Conservation (phyloP, 225 moss, liverwort and hornwort genomes). For the Physcomitrellopsis africana region DNA sequence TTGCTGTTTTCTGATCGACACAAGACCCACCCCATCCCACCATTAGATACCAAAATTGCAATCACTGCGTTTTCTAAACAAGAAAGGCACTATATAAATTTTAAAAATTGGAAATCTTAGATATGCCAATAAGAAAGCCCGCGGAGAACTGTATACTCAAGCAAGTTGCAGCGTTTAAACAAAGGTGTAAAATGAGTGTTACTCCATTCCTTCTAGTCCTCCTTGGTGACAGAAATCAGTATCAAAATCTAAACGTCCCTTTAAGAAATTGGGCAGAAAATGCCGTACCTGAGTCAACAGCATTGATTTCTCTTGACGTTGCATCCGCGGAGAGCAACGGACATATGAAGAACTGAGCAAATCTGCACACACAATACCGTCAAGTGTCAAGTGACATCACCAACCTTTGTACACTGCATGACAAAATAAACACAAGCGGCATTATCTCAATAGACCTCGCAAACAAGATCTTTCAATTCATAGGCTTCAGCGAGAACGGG, state of each 20-base stretch:
- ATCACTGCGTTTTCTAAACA: background rate
- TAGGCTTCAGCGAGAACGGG: background rate
- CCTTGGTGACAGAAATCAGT: background rate
- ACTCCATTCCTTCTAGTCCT: background rate
- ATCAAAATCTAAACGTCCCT: background rate
- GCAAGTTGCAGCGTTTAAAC: background rate
- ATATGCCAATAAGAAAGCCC: background rate
- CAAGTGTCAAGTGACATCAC: conserved; percentile 2
- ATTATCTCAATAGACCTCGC: background rate
- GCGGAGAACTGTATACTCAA: background rate
- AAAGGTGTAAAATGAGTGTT: background rate
- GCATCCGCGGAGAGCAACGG: conserved; percentile 79
- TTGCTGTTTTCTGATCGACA: conserved; percentile 72
- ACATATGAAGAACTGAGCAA: conserved; percentile 83
- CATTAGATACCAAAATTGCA: conserved; percentile 25
- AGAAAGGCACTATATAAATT: background rate
- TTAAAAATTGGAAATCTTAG: background rate
- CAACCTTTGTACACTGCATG: background rate
- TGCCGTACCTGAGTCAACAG: conserved; percentile 68
- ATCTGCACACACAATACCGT: conserved; percentile 42
- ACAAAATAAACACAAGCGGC: background rate
- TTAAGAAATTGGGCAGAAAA: background rate
- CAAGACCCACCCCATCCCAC: conserved; percentile 25
- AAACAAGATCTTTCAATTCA: background rate
- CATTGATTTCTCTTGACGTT: conserved; percentile 77